Base-by-base conservation (phyloP, 805 yeast species). In the Pichia membranifaciens region DNA sequence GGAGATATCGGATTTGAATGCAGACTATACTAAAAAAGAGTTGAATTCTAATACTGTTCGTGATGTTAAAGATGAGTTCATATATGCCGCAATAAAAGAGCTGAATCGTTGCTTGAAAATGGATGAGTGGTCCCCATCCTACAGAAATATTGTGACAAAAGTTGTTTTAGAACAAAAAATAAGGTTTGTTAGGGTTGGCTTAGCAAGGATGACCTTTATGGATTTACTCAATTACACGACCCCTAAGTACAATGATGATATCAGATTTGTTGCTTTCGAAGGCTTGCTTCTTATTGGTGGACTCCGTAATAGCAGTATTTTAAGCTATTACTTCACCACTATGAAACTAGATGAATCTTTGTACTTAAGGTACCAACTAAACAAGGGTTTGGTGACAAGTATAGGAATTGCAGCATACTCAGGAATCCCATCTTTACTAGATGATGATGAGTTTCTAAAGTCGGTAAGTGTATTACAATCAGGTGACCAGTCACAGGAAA, bases 91-190 rank as follows among this genome's bases (percentile, higher is more conserved):
- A 0, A 56, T 82, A 7, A 72, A 74, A 6, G 97, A 90, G 58
- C 70, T 93, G 40, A 79, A 82, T 47, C 74, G 97, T 49, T 75
- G 81, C 50, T 79, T 81, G 54, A 80, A 89, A 51, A 73, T 93
- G 67, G 98, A 91, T 58, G 81, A 77, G 38, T 88, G 95, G 95
- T 72, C 84, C 7, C 91, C 96, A 1, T 82, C 96, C 0, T 79
- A 76, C 51, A 82, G 79, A 44, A 61, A 74, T 48, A 52, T 73
- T 33, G 68, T 86, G 35, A 73, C 89, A 16, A 64, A 71, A 23
- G 68, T 78, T 5, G 78, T 89, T 25, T 55, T 89, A 20, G 64
- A 67, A 35, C 82, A 78, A 52, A 85, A 83, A 52, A 72, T 85
- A 37, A 63, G 70, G 33, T 65, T 93, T 37, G 80, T 84, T 0